Base-by-base conservation (phyloP, 192 early-diverging fungal genomes). In the Entomortierella lignicola region DNA sequence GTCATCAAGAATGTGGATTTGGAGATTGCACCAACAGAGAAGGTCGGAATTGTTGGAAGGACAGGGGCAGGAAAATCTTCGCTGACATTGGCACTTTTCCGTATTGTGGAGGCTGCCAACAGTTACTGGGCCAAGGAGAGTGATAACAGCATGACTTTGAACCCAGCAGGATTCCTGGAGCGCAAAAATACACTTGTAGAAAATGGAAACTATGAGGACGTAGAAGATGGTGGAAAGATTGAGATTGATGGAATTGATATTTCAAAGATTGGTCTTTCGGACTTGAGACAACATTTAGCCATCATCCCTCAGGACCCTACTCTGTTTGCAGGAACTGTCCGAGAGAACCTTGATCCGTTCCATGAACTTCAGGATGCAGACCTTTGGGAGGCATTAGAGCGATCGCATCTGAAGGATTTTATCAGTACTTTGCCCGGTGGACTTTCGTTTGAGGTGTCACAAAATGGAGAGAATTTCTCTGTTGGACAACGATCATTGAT, bases 321-420 rank as follows among this genome's bases (percentile, higher is more conserved):
- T 8, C 58, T 86, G 8, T 82, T 86, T 72, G 74, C 82, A 23
- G 88, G 88, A 1, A 84, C 82, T 21, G 56, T 89, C 10, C 85
- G 96, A 8, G 91, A 92, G 56, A 98, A 98, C 82, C 81, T 99
- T 13, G 96, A 99, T 81, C 96, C 95, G 4, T 93, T 96, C 70
- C 81, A 70, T 39, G 90, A 94, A 80, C 88, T 89, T 67, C 77
- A 81, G 41, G 97, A 99, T 55, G 83, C 83, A 52, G 81, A 86
- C 5, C 75, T 98, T 15, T 96, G 90, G 90, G 84, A 89, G 27
- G 91, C 91, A 0, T 83, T 99, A 41, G 81, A 83, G 42, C 82
- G 94, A n/a, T 92, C 95, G 8, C 91, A 92, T 63, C 64, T 97
- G 43, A 69, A 87, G 58, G 56, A 59, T 0, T 42, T 23, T 52